Evolutionary conservation across 148 eudicot species (phyloP), one percentile per base, ranked within the genome.

Genomic region (Vaccinium darrowii): DNA sequence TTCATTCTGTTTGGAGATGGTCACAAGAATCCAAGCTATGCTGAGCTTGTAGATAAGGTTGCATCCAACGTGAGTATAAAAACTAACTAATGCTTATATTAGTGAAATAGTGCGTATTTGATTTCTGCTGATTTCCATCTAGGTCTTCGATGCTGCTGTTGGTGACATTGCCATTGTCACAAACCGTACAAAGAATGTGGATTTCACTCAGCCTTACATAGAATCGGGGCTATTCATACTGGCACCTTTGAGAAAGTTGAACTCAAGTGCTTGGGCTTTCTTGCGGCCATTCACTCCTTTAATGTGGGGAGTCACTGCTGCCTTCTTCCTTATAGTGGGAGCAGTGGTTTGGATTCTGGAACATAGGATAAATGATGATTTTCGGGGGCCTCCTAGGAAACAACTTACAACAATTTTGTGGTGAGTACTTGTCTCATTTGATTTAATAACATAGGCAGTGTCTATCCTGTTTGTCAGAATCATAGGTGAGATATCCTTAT

Each of bases 171-270:
- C 94, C 1, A 92, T 91, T 67, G 85, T 91, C 36, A 92, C 92
- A 39, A 92, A 89, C 84, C 88, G 94, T 56, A 88, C 93, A 58
- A 91, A 87, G 84, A 69, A 83, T 67, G 93, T 88, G 83, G 94
- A 92, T 85, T 92, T 92, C 73, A 89, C 94, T 7, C 94, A 92
- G 83, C 94, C 94, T 27, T 92, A 84, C 82, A 89, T 92, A 84
- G 94, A 92, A 75, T 92, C 94, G 0, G 94, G 94, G 49, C 90
- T 92, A 52, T 90, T 91, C 57, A 85, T 91, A 5, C 88, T 92
- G 36, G 87, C 82, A 65, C 88, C 89, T 25, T 69, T 88, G 19
- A 88, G 21, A 81, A 57, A 84, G 84, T 12, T 62, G 81, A 86
- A 91, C 79, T 84, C 88, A 10, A 91, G 87, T 86, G 85, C 94